These are phyloP conservation scores for Solanum rostratum DNA, from an alignment of 257 asterid species.

Conservation along the genomic window DNA sequence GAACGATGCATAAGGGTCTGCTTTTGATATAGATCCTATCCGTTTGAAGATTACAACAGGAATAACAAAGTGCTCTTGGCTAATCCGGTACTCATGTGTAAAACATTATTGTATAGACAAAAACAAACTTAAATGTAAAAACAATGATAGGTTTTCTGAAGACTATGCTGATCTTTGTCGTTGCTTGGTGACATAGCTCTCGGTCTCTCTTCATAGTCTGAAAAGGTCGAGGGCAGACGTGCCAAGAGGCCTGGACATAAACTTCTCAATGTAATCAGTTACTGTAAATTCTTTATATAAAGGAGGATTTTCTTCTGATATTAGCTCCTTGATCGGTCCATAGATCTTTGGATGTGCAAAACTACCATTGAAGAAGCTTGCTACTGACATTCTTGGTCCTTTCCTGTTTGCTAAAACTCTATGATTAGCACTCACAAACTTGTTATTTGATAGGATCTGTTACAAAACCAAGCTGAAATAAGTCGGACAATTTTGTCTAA, in stretches of 20 bases:
- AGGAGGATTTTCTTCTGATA: slow-evolving; percentile 20
- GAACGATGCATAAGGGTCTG: too few relatives aligned
- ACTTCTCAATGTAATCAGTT: slow-evolving; percentile 27
- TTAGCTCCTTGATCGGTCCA: slow-evolving; percentile 44
- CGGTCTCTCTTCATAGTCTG: slow-evolving; percentile 9
- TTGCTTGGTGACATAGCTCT: not conserved
- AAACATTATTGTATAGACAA: too few relatives aligned
- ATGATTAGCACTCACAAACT: slow-evolving; percentile 51
- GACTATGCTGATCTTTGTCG: not conserved
- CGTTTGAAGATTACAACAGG: not conserved
- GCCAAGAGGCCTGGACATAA: slow-evolving; percentile 29
- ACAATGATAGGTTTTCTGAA: too few relatives aligned
- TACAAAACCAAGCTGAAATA: not conserved
- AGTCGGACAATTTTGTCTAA: not conserved
- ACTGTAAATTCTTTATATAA: slow-evolving; percentile 40
- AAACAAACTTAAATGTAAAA: too few relatives aligned
- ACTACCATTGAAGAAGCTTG: slow-evolving; percentile 43
- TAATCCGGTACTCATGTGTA: too few relatives aligned
- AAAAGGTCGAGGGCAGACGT: slow-evolving; percentile 42
- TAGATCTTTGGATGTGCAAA: slow-evolving; percentile 17
- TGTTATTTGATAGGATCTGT: slow-evolving; percentile 54
- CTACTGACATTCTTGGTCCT: slow-evolving; percentile 66
- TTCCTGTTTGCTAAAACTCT: slow-evolving; percentile 42
- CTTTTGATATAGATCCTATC: not conserved
- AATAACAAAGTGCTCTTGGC: not conserved